phyloP scores from a whole-genome alignment of 768 basidiomycete genomes.

The Multifurca ochricompacta region DNA sequence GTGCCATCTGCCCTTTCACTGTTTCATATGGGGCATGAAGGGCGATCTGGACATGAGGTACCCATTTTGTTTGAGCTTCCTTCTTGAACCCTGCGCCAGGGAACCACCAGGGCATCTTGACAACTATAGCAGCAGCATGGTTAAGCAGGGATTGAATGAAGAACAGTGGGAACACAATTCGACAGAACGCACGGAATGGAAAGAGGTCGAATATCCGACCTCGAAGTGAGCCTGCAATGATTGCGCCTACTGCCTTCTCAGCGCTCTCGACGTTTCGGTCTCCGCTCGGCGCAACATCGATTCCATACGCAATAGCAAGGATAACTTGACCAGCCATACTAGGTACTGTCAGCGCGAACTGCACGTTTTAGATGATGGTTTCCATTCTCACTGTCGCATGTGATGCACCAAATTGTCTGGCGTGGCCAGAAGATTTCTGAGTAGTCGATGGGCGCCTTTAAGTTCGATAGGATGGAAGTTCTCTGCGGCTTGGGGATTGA shows the following conservation, averaged over 20 bases:
- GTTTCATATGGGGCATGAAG: constrained; percentile 17
- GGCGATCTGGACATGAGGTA: constrained; percentile 12
- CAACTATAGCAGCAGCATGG: not conserved
- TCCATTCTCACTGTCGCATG: constrained; percentile 29
- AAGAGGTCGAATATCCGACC: constrained; percentile 7
- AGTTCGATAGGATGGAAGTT: constrained; percentile 3
- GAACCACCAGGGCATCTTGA: constrained; percentile 22
- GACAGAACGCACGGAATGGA: not conserved
- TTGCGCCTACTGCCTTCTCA: constrained; percentile 10
- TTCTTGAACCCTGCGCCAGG: constrained; percentile 23
- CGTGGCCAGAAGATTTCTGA: constrained; percentile 27
- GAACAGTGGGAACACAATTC: not conserved
- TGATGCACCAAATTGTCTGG: constrained; percentile 34
- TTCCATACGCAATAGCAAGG: constrained; percentile 14
- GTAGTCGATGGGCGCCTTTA: constrained; percentile 24
- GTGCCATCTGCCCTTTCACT: constrained; percentile 5
- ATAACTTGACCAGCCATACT: constrained; percentile 10
- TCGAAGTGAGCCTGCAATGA: not conserved
- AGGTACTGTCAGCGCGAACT: not conserved
- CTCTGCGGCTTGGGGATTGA: constrained; percentile 30
- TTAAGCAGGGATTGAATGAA: not conserved
- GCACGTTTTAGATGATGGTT: not conserved
- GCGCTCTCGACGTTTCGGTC: constrained; percentile 14
- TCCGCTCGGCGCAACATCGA: constrained; percentile 11
- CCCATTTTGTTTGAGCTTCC: constrained; percentile 11